Percentiles rank a stretch among this genome's conserved stretches.
Evolutionary conservation across 495 filamentous ascomycete species (phyloP).

Genomic region (Penicillium flavigenum): DNA sequence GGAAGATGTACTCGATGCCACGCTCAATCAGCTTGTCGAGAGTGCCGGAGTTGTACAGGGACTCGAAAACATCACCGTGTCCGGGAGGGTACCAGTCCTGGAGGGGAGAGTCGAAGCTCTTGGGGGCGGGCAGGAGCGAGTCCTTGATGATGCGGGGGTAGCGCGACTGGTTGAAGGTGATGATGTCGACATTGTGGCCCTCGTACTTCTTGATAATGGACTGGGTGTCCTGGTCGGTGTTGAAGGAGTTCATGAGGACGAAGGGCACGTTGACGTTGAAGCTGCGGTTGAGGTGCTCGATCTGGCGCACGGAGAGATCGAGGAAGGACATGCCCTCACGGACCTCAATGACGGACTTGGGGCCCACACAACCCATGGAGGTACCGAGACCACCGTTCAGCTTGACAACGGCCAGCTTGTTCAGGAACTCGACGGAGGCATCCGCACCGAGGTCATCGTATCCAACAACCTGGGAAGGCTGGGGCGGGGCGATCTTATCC

Average conservation of each 20-base stretch:
- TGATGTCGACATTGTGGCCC: slow-evolving; percentile 98
- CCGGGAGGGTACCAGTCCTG: slow-evolving; percentile 99
- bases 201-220: slow-evolving; percentile 99
- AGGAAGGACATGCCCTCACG: slow-evolving; percentile 99
- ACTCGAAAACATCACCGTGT: slow-evolving; percentile 99
- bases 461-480: slow-evolving; percentile 86
- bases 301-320: slow-evolving; percentile 96
- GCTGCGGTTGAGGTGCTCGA: slow-evolving; percentile 98
- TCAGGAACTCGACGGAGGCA: slow-evolving; percentile 87
- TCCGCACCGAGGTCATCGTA: slow-evolving; percentile 83
- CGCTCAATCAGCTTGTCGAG: slow-evolving; percentile 93
- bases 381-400: slow-evolving; percentile 99
- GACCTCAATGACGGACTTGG: slow-evolving; percentile 99
- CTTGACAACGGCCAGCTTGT: slow-evolving; percentile 98
- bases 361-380: slow-evolving; percentile 98
- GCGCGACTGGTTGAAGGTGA: slow-evolving; percentile 99
- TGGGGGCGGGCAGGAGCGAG: slow-evolving; percentile 93
- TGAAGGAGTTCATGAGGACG: slow-evolving; percentile 99
- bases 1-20: slow-evolving; percentile 96
- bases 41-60: slow-evolving; percentile 98
- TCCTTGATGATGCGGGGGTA: slow-evolving; percentile 98
- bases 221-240: slow-evolving; percentile 96
- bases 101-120: slow-evolving; percentile 81
- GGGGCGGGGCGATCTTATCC: slow-evolving; percentile 92
- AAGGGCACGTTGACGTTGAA: slow-evolving; percentile 98